Evolutionary conservation across 768 basidiomycete genomes (phyloP).

Genomic region (Hygrocybe punicea): DNA sequence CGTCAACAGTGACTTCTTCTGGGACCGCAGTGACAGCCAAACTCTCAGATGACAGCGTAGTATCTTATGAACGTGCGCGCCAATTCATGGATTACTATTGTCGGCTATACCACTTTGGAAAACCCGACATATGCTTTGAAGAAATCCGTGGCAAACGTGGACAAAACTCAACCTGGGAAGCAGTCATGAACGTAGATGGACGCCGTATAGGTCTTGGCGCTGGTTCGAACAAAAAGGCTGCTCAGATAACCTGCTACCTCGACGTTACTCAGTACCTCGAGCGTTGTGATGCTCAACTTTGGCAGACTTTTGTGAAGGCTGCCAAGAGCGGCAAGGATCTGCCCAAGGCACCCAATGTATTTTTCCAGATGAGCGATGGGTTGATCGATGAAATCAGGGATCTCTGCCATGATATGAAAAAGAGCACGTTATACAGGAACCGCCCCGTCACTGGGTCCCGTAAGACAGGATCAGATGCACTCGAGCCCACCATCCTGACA

Average conservation of each 20-base stretch:
- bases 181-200: conserved; percentile 70
- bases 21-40: conserved; percentile 20
- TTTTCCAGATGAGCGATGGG: conserved; percentile 57
- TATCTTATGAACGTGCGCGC: conserved; percentile 70
- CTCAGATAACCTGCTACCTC: conserved; percentile 71
- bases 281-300: conserved; percentile 74
- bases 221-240: conserved; percentile 64
- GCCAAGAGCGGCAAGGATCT: conserved; percentile 64
- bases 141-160: conserved; percentile 26
- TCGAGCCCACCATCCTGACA: conserved; percentile 2
- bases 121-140: conserved; percentile 64
- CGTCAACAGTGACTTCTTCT: not conserved
- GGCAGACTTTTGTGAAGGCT: conserved; percentile 65
- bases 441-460: conserved; percentile 42
- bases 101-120: conserved; percentile 66
- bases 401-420: conserved; percentile 62
- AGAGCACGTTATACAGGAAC: conserved; percentile 63
- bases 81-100: conserved; percentile 97
- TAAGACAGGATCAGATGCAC: conserved; percentile 8
- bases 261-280: conserved; percentile 88
- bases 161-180: conserved; percentile 54
- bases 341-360: conserved; percentile 66
- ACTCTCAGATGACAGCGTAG: conserved; percentile 60
- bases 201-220: conserved; percentile 80
- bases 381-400: conserved; percentile 71